These are phyloP conservation scores for Pachyrhizus erosus DNA, from an alignment of 306 rosid species.

Conservation along the genomic window DNA sequence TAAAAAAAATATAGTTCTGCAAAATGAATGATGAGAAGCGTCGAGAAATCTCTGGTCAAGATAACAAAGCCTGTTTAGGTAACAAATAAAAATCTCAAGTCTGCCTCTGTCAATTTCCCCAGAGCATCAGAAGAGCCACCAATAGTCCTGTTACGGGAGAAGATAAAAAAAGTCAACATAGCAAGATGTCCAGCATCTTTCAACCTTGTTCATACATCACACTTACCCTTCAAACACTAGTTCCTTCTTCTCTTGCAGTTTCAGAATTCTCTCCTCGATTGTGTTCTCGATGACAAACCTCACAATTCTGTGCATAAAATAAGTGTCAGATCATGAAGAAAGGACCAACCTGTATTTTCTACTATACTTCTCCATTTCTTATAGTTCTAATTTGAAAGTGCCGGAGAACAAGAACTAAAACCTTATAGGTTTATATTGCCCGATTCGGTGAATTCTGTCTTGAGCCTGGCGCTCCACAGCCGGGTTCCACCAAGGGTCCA, in stretches of 20 bases:
- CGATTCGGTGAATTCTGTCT: constrained; percentile 94
- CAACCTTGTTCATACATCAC: constrained; percentile 7
- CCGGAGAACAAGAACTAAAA: constrained; percentile 41
- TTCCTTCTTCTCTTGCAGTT: constrained; percentile 91
- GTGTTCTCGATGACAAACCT: constrained; percentile 89
- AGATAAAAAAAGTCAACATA: neutral
- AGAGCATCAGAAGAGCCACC: constrained; percentile 82
- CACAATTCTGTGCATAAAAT: constrained; percentile 59
- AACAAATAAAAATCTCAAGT: constrained; percentile 69
- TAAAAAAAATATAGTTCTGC: constrained; percentile 2
- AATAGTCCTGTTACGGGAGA: constrained; percentile 61
- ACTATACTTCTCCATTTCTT: neutral
- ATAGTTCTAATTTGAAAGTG: neutral
- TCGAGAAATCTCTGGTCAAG: neutral
- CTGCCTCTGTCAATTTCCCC: constrained; percentile 73
- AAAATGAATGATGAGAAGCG: neutral
- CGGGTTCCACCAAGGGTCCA: constrained; percentile 99
- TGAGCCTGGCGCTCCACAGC: constrained; percentile 97
- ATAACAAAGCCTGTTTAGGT: constrained; percentile 41
- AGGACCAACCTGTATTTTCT: neutral
- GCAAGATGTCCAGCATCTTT: constrained; percentile 29
- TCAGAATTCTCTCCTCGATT: constrained; percentile 93
- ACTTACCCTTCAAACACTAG: constrained; percentile 91
- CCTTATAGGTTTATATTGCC: constrained; percentile 96
- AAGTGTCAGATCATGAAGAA: constrained; percentile 17